phyloP scores from a whole-genome alignment of 202 grass and related monocot genomes.

The Hordeum pubiflorum region DNA sequence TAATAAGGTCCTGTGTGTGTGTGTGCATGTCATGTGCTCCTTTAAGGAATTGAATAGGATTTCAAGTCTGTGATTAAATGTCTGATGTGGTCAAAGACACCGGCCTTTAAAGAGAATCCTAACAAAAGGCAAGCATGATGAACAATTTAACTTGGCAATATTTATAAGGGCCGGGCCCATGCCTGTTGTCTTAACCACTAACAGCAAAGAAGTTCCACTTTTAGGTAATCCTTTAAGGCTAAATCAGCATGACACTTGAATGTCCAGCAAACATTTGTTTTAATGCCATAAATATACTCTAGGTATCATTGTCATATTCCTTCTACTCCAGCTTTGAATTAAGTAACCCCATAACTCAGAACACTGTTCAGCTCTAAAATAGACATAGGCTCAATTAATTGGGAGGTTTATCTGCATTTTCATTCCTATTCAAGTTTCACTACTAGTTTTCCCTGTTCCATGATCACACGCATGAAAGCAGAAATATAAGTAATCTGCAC shows the following conservation, averaged over 20 bases:
- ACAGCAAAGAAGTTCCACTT: conserved; percentile 19
- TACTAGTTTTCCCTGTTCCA: background rate
- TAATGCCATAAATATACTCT: conserved; percentile 37
- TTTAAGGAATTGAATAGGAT: conserved; percentile 48
- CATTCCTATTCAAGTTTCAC: background rate
- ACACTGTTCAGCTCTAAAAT: conserved; percentile 31
- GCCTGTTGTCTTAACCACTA: conserved; percentile 29
- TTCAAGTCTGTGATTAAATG: conserved; percentile 40
- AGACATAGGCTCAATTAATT: conserved; percentile 26
- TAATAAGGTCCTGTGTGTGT: conserved; percentile 40
- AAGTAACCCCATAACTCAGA: conserved; percentile 27
- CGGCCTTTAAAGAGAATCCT: conserved; percentile 50
- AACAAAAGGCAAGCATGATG: conserved; percentile 35
- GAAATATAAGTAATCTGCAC: background rate
- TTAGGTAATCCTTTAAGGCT: conserved; percentile 41
- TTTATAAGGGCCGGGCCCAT: conserved; percentile 45
- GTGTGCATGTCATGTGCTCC: conserved; percentile 13
- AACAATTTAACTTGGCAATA: conserved; percentile 44
- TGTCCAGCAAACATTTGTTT: conserved; percentile 38
- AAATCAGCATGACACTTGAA: conserved; percentile 49
- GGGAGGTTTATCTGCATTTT: conserved; percentile 6
- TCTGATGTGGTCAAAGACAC: conserved; percentile 42
- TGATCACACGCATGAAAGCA: background rate
- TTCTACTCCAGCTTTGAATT: conserved; percentile 27
- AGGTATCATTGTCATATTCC: conserved; percentile 37